Conservation (phyloP, 345 rosid species). For the Citrus mangshanensis region DNA sequence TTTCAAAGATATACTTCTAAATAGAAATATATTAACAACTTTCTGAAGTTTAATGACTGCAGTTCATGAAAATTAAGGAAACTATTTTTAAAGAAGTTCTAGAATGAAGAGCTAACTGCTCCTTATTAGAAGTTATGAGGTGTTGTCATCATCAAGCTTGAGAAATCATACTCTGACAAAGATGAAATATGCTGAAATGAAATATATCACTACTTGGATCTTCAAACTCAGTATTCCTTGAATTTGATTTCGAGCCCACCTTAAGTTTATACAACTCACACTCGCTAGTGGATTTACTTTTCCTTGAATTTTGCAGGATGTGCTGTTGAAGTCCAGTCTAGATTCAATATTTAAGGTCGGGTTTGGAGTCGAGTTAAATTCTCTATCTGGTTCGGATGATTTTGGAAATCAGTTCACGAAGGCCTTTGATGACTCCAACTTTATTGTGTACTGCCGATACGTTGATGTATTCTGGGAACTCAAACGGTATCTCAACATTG, state of each 20-base stretch:
- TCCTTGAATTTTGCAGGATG: conserved; percentile 24
- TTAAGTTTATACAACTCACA: not conserved
- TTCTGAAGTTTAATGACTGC: not conserved
- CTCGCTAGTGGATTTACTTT: not conserved
- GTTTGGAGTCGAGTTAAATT: conserved; percentile 36
- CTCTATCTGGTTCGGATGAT: conserved; percentile 27
- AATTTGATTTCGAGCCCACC: not conserved
- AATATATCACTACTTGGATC: not conserved
- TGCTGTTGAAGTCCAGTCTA: conserved; percentile 37
- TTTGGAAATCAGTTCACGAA: conserved; percentile 25
- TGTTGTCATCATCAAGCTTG: not conserved
- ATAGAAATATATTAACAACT: not conserved
- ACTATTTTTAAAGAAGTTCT: not conserved
- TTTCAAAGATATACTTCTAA: not conserved
- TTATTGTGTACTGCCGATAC: conserved; percentile 29
- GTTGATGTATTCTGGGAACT: conserved; percentile 33
- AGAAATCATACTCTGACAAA: not conserved
- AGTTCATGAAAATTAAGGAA: not conserved
- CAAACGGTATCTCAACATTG: conserved; percentile 35
- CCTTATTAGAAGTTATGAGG: not conserved
- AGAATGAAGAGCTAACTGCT: too few relatives aligned
- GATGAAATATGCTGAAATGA: not conserved
- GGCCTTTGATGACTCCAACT: conserved; percentile 43
- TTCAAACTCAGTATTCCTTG: not conserved
- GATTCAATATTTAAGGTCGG: conserved; percentile 45